Base-by-base conservation (phyloP, 2,329 filamentous ascomycete species). In the Arthrobotrys conoides region DNA sequence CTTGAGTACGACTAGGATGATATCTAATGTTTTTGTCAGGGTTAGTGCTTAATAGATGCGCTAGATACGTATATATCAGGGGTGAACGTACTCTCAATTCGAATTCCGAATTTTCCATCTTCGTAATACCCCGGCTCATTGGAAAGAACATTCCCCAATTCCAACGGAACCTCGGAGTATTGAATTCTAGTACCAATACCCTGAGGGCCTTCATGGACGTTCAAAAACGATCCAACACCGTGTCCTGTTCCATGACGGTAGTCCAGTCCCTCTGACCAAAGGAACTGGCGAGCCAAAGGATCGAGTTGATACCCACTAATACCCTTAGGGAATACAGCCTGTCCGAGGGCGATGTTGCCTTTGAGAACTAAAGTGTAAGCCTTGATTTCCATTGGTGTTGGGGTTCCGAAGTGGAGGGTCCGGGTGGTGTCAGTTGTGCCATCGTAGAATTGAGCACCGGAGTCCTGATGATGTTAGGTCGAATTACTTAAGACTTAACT, bases 111-210 rank as follows among this genome's bases (percentile, higher is more conserved):
- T 46, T 90, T 90, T 59, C 94, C 95, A 82, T 99, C 96, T 84
- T 98, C 94, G 84, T 99, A 99, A 86, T 94, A 99, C 33, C 96
- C 96, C 0, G 96, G 96, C 85, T 99, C 94, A 82, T 97, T 94
- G 0, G 95, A 98, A 67, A 98, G 90, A 48, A 99, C 95, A 82
- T 99, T 97, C 53, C 96, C 96, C n/a, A 93, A 88, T 0, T 93
- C 90, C 33, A 99, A 88, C 0, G 96, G 89, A 5, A 98, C 94
- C 83, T 99, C 96, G 0, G 93, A 91, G 83, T 95, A 97, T 82
- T 96, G 93, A 46, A 96, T 90, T 53, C 96, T 89, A 9, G 94
- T 97, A 30, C 96, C 96, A 78, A 99, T 96, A 20, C 96, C 96
- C 79, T 99, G 97, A 0, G 96, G 96, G 0, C 96, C 96, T 85